Percentiles rank a stretch among this genome's conserved stretches.
Evolutionary conservation across 2,329 filamentous ascomycete species (phyloP).

Genomic region (Sarocladium oryzae): DNA sequence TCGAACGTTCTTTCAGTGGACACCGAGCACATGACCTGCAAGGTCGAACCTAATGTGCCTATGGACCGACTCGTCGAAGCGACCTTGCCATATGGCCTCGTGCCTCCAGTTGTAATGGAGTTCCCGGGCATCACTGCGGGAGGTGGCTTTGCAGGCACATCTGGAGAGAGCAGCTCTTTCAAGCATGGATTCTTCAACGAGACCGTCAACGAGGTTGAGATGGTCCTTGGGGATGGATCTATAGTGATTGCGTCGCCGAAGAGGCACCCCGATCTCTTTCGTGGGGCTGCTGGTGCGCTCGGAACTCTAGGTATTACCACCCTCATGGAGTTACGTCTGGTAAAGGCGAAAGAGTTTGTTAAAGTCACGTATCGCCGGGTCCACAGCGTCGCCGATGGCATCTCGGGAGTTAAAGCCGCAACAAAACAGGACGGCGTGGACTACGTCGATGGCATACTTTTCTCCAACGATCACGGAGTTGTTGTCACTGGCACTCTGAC

Average conservation of each 20-base stretch:
- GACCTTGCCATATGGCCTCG: slow-evolving; percentile 45
- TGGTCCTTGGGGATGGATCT: slow-evolving; percentile 49
- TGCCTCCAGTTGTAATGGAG: slow-evolving; percentile 64
- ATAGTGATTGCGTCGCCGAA: slow-evolving; percentile 39
- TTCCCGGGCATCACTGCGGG: slow-evolving; percentile 65
- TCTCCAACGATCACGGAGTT: slow-evolving; percentile 39
- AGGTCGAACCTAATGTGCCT: slow-evolving; percentile 63
- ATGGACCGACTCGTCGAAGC: slow-evolving; percentile 59
- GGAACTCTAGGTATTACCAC: slow-evolving; percentile 58
- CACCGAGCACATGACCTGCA: neutral
- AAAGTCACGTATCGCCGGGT: slow-evolving; percentile 48
- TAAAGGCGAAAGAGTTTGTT: slow-evolving; percentile 47
- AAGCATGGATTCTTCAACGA: slow-evolving; percentile 60
- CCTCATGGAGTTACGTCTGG: slow-evolving; percentile 49
- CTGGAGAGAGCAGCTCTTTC: slow-evolving; percentile 62
- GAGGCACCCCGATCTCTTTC: slow-evolving; percentile 48
- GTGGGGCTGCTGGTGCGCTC: slow-evolving; percentile 51
- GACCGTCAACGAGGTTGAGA: slow-evolving; percentile 55
- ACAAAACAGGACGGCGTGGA: slow-evolving; percentile 25
- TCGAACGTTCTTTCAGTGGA: slow-evolving; percentile 15
- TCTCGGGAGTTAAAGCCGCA: slow-evolving; percentile 29
- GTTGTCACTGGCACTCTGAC: slow-evolving; percentile 46
- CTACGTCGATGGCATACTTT: slow-evolving; percentile 57
- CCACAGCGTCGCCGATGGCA: slow-evolving; percentile 32
- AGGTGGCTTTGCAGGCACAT: slow-evolving; percentile 60